phyloP scores from a whole-genome alignment of 106 monocot species.

The Allium cepa region DNA sequence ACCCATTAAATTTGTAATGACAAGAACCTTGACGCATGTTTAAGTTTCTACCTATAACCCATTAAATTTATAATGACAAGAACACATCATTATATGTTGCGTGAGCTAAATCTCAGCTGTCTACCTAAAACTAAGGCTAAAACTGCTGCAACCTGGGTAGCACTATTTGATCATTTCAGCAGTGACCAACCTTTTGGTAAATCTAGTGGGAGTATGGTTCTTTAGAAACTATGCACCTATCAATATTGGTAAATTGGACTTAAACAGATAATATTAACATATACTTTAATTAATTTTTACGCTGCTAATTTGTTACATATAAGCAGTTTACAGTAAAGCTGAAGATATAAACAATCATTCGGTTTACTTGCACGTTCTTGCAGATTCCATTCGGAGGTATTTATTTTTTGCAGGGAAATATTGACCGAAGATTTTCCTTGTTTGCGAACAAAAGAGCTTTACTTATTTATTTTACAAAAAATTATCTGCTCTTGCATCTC shows the following conservation, averaged over 20 bases:
- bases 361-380: slow-evolving; percentile 87
- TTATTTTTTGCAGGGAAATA: too few relatives aligned
- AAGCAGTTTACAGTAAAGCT: slow-evolving; percentile 83
- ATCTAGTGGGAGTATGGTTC: slow-evolving; percentile 98
- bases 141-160: too few relatives aligned
- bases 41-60: too few relatives aligned
- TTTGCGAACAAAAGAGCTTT: neutral
- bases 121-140: too few relatives aligned
- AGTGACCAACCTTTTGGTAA: slow-evolving; percentile 92
- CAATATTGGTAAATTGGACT: slow-evolving; percentile 44
- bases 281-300: neutral
- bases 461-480: neutral
- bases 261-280: too few relatives aligned
- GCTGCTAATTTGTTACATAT: neutral
- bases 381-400: slow-evolving; percentile 97
- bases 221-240: slow-evolving; percentile 93
- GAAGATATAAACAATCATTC: slow-evolving; percentile 99
- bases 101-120: too few relatives aligned
- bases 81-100: too few relatives aligned
- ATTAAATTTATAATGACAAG: too few relatives aligned
- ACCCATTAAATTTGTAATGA: too few relatives aligned
- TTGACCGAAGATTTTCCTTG: too few relatives aligned
- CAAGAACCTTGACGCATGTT: too few relatives aligned
- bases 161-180: slow-evolving; percentile 85
- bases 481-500: slow-evolving; percentile 16